These are phyloP conservation scores for Phytophthora pluvialis DNA, from an alignment of 352 stramenopile genomes.

Conservation along the genomic window DNA sequence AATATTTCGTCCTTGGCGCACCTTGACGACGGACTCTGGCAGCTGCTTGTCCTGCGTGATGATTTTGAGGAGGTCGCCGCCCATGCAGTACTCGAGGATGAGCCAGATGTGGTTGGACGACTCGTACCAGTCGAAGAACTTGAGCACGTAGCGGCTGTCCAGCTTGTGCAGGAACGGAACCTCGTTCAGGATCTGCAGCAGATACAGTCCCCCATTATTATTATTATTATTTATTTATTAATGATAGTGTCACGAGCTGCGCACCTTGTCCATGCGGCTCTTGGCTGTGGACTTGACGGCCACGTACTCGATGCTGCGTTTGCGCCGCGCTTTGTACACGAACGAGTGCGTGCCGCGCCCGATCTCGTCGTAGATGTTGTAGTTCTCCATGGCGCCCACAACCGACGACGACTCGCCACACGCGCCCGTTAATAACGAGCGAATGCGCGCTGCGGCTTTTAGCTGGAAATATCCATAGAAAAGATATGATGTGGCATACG, in stretches of 20 bases:
- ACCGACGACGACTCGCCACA: neutral
- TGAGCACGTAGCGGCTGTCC: conserved; percentile 85
- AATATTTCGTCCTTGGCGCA: conserved; percentile 30
- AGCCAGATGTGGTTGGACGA: conserved; percentile 96
- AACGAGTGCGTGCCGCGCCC: conserved; percentile 91
- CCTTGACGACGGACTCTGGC: conserved; percentile 79
- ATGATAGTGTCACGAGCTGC: too few species aligned
- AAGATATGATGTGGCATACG: conserved; percentile 41
- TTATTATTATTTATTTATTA: too few species aligned
- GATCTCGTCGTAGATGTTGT: conserved; percentile 96
- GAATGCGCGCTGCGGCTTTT: conserved; percentile 4
- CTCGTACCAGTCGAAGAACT: conserved; percentile 97
- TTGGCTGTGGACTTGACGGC: conserved; percentile 94
- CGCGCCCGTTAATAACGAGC: too few species aligned
- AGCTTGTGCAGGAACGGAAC: conserved; percentile 91
- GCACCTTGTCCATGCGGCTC: conserved; percentile 91
- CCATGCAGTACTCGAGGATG: conserved; percentile 95
- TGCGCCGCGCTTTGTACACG: conserved; percentile 93
- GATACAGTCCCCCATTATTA: too few species aligned
- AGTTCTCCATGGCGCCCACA: conserved; percentile 88
- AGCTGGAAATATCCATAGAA: conserved; percentile 16
- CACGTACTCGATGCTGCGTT: conserved; percentile 94
- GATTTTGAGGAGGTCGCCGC: conserved; percentile 90
- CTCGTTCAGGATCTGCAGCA: conserved; percentile 80
- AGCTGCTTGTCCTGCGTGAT: conserved; percentile 89